phyloP scores from a whole-genome alignment of 192 early-diverging fungal genomes.

The Jimgerdemannia lactiflua region DNA sequence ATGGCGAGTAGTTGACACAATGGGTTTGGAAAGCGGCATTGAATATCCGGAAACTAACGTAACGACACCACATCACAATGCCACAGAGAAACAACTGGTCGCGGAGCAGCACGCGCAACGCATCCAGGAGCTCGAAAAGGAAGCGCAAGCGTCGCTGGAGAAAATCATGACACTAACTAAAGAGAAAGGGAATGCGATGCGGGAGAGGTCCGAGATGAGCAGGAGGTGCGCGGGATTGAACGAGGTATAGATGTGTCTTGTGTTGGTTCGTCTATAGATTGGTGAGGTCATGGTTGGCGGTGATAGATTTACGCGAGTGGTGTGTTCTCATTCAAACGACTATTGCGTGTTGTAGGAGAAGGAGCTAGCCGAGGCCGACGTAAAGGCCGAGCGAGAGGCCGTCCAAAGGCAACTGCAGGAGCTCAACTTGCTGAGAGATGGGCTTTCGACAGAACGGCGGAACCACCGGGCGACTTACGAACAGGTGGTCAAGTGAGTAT shows the following conservation, averaged over 20 bases:
- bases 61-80: background rate
- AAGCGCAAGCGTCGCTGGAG: background rate
- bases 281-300: background rate
- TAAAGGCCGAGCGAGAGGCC: background rate
- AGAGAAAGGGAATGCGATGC: background rate
- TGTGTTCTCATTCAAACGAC: background rate
- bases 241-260: background rate
- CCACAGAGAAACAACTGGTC: background rate
- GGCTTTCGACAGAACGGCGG: background rate
- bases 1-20: background rate
- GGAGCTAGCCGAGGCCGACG: background rate
- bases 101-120: background rate
- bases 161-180: background rate
- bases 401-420: background rate
- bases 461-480: background rate
- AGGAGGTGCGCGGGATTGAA: background rate
- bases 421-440: background rate
- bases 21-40: background rate
- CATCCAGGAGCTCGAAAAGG: background rate
- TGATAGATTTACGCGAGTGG: background rate
- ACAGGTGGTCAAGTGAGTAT: background rate
- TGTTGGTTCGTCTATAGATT: background rate
- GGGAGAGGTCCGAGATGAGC: background rate
- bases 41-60: too few relatives aligned
- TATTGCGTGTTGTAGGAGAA: background rate